A percentile compares a stretch with the other conserved stretches of the same genome.
Evolutionary conservation across 306 rosid species (phyloP).

Genomic region (Myrica gale): DNA sequence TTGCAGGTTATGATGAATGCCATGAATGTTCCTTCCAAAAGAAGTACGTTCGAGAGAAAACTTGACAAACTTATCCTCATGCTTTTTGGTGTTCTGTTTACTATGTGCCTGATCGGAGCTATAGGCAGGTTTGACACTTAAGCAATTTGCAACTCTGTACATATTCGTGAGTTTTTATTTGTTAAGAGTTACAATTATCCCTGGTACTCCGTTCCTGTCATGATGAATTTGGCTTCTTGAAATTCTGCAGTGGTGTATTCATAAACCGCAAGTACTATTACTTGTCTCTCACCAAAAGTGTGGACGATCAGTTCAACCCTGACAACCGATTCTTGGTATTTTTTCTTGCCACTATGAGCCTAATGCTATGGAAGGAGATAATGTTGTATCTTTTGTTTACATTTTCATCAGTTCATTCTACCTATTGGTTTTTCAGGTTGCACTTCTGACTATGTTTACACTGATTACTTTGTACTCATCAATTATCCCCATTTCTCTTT

Average conservation of each 20-base stretch:
- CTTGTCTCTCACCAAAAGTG: constrained; percentile 61
- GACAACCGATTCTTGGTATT: constrained; percentile 72
- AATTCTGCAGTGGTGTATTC: constrained; percentile 68
- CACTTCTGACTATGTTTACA: constrained; percentile 84
- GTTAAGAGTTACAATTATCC: constrained; percentile 5
- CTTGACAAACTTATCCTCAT: constrained; percentile 88
- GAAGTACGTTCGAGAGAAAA: constrained; percentile 96
- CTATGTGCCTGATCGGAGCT: constrained; percentile 85
- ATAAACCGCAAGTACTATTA: constrained; percentile 70
- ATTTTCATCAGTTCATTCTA: constrained; percentile 21
- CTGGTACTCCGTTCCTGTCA: too few relatives aligned
- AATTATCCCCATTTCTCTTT: constrained; percentile 94
- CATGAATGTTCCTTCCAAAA: constrained; percentile 97
- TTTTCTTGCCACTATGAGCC: constrained; percentile 29
- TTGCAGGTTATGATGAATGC: constrained; percentile 98
- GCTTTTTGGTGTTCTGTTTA: constrained; percentile 72
- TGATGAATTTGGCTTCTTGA: constrained; percentile 9
- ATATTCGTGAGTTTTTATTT: constrained; percentile 13
- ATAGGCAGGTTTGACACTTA: constrained; percentile 66
- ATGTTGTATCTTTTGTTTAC: constrained; percentile 1
- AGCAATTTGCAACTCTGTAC: constrained; percentile 15
- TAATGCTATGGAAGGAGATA: constrained; percentile 10
- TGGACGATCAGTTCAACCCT: constrained; percentile 73
- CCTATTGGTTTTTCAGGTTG: constrained; percentile 58
- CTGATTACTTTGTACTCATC: constrained; percentile 88